A percentile compares a stretch with the other conserved stretches of the same genome.
phyloP scores from a whole-genome alignment of 768 basidiomycete genomes.

The Calocera cornea region DNA sequence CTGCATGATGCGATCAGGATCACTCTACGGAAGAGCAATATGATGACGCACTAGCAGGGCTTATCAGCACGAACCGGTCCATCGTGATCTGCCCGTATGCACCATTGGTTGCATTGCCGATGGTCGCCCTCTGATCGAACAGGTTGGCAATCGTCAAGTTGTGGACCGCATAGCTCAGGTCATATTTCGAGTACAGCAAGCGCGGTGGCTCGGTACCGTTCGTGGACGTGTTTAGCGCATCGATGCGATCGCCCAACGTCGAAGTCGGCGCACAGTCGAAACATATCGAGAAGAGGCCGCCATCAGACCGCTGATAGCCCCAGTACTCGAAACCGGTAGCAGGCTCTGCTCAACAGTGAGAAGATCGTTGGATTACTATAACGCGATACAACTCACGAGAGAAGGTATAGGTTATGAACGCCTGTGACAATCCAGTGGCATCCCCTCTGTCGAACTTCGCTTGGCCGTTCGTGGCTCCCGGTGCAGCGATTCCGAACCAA shows the following conservation, averaged over 20 bases:
- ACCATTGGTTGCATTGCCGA: not conserved
- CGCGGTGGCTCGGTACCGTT: not conserved
- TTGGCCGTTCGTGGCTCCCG: not conserved
- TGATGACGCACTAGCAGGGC: not conserved
- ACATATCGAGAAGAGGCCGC: conserved; percentile 5
- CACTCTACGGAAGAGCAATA: not conserved
- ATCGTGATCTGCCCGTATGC: not conserved
- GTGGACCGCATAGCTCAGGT: not conserved
- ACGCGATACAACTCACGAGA: not conserved
- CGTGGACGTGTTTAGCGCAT: not conserved
- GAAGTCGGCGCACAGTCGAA: conserved; percentile 2
- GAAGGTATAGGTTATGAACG: not conserved
- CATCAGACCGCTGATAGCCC: conserved; percentile 8
- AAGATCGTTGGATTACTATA: not conserved
- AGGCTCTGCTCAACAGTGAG: not conserved
- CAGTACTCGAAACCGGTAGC: conserved; percentile 1
- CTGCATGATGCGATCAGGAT: not conserved
- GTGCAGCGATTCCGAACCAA: not conserved
- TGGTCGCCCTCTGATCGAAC: not conserved
- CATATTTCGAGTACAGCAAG: not conserved
- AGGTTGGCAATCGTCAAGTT: conserved; percentile 1
- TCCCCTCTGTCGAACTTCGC: not conserved
- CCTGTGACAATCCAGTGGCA: not conserved
- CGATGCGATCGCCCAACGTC: not conserved
- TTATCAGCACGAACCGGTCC: not conserved